Evolutionary conservation across 495 filamentous ascomycete species (phyloP).

Genomic region (Aspergillus baeticus): DNA sequence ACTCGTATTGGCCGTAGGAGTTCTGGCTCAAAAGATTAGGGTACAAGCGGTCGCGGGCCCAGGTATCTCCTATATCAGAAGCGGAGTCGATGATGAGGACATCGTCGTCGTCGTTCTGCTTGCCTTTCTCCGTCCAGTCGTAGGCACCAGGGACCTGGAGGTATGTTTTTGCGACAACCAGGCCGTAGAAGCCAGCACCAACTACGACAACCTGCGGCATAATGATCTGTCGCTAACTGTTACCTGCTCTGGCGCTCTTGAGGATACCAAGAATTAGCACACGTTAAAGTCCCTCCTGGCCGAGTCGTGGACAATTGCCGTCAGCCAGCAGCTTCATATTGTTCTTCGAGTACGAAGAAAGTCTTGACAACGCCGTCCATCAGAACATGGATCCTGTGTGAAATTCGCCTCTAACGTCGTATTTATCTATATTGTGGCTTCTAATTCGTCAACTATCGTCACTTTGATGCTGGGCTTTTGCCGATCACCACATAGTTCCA

Average conservation of each 20-base stretch:
- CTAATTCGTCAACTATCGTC: conserved; percentile 54
- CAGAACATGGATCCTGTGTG: background rate
- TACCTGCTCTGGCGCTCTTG: background rate
- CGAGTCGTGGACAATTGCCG: background rate
- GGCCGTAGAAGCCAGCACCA: conserved; percentile 43
- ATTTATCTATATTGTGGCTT: conserved; percentile 25
- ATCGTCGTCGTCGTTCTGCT: background rate
- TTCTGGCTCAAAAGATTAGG: conserved; percentile 43
- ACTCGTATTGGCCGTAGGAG: conserved; percentile 38
- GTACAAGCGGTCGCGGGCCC: conserved; percentile 59
- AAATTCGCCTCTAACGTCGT: background rate
- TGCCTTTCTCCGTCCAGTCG: background rate
- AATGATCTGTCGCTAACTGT: background rate
- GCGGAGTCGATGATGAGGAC: conserved; percentile 48
- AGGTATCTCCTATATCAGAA: conserved; percentile 61
- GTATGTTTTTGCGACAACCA: conserved; percentile 58
- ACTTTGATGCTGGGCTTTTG: conserved; percentile 57
- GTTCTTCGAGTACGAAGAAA: background rate
- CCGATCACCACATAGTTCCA: conserved; percentile 49
- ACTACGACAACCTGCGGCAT: conserved; percentile 4
- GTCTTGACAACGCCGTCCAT: background rate
- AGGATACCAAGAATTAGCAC: too few species aligned
- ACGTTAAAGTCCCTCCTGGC: background rate
- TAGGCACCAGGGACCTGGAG: conserved; percentile 39
- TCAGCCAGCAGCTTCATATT: background rate